These are phyloP conservation scores for Gossypium rotundifolium DNA, from an alignment of 345 rosid species.

Conservation along the genomic window DNA sequence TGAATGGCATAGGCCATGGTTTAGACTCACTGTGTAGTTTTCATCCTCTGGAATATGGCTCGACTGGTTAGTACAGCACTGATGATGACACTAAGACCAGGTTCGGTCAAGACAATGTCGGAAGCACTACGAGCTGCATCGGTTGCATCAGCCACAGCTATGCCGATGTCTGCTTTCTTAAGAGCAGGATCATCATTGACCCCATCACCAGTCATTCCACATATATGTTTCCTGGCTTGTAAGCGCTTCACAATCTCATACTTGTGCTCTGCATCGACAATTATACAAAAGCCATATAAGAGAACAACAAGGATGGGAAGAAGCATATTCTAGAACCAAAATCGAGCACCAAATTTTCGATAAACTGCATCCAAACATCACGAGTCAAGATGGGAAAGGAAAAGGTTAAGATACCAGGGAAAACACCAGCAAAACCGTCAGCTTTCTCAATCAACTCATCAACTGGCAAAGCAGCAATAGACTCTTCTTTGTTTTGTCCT, in stretches of 20 bases:
- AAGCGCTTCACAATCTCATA: conserved; percentile 64
- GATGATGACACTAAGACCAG: conserved; percentile 62
- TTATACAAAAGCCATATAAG: background rate
- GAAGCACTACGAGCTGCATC: conserved; percentile 80
- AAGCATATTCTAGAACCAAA: background rate
- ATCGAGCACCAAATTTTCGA: background rate
- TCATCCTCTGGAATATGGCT: conserved; percentile 65
- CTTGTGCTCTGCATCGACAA: conserved; percentile 45
- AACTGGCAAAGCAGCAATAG: conserved; percentile 49
- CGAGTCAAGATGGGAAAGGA: background rate
- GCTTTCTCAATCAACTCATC: conserved; percentile 59
- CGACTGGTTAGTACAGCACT: conserved; percentile 62
- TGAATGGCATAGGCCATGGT: background rate
- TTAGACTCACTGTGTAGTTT: conserved; percentile 54
- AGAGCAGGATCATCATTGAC: conserved; percentile 71
- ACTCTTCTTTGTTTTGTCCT: conserved; percentile 60
- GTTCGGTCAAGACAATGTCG: conserved; percentile 60
- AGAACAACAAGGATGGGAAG: background rate
- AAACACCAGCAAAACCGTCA: conserved; percentile 68
- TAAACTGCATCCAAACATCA: background rate
- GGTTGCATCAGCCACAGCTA: conserved; percentile 72
- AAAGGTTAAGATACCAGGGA: conserved; percentile 41
- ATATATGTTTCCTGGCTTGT: conserved; percentile 64
- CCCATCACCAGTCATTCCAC: conserved; percentile 62
- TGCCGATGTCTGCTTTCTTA: conserved; percentile 68